phyloP scores from a whole-genome alignment of 2,329 filamentous ascomycete genomes.

The Neopestalotiopsis clavispora region DNA sequence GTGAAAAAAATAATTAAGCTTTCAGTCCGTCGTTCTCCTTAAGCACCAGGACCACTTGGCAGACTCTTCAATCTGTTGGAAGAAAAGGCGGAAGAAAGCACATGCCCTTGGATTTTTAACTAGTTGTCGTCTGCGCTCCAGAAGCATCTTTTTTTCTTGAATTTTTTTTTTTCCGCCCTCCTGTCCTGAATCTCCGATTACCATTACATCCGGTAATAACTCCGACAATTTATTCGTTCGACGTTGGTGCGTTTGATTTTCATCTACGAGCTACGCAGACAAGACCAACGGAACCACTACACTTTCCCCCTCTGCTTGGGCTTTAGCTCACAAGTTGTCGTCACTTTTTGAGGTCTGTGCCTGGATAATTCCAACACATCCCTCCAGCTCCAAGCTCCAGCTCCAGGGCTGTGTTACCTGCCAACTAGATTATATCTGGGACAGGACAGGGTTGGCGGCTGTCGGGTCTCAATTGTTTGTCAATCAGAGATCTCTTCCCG shows the following conservation, averaged over 20 bases:
- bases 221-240: background rate
- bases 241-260: background rate
- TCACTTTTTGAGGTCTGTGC: too few species aligned
- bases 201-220: background rate
- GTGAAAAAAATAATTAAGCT: background rate
- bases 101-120: background rate
- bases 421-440: background rate
- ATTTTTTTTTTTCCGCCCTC: background rate
- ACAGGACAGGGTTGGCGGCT: background rate
- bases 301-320: background rate
- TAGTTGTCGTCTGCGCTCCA: background rate
- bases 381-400: too few species aligned
- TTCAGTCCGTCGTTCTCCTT: background rate
- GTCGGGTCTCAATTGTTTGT: background rate
- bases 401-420: background rate
- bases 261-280: background rate
- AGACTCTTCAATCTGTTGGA: background rate
- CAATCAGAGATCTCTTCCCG: background rate
- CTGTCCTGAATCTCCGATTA: background rate
- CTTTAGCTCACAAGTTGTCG: background rate
- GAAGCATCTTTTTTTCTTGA: background rate
- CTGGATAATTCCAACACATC: too few species aligned
- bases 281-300: background rate
- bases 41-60: background rate
- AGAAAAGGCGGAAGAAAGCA: background rate